These are phyloP conservation scores for Leishmania amazonensis DNA, from an alignment of 208 protist genomes.

Conservation along the genomic window DNA sequence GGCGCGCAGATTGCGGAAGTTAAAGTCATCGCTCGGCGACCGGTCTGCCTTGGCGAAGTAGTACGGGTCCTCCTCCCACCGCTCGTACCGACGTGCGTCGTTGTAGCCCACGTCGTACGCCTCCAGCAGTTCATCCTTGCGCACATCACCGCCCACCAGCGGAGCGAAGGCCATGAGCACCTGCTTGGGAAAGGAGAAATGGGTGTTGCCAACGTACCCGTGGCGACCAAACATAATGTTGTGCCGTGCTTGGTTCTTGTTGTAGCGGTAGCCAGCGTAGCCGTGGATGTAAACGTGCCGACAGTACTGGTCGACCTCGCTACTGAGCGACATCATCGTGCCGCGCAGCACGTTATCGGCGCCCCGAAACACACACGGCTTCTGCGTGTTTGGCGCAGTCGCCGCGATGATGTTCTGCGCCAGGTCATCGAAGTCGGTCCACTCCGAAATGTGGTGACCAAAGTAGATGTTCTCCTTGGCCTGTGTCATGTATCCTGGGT, in stretches of 20 bases:
- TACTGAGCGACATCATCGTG: constrained; percentile 89
- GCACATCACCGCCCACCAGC: constrained; percentile 43
- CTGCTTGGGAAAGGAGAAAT: constrained; percentile 79
- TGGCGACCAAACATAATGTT: constrained; percentile 88
- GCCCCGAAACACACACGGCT: constrained; percentile 84
- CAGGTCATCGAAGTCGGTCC: constrained; percentile 74
- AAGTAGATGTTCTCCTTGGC: constrained; percentile 83
- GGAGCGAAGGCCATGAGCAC: constrained; percentile 74
- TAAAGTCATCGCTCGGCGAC: constrained; percentile 81
- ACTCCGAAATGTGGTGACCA: constrained; percentile 89
- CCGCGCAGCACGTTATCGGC: constrained; percentile 88
- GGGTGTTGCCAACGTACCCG: constrained; percentile 84
- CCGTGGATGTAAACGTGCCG: constrained; percentile 91
- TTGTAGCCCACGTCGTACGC: constrained; percentile 89
- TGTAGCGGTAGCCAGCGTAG: constrained; percentile 78
- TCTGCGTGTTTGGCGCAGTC: constrained; percentile 83
- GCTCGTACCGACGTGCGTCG: constrained; percentile 85
- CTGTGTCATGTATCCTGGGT: constrained; percentile 86
- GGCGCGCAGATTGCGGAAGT: constrained; percentile 77
- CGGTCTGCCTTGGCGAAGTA: constrained; percentile 87
- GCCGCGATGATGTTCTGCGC: constrained; percentile 84
- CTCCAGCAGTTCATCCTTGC: constrained; percentile 68
- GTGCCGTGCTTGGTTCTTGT: constrained; percentile 82
- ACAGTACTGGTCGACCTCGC: constrained; percentile 90
- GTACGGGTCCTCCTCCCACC: constrained; percentile 92